Base-by-base conservation (phyloP, 176 grass and related monocot genomes). In the Zoysia japonica region DNA sequence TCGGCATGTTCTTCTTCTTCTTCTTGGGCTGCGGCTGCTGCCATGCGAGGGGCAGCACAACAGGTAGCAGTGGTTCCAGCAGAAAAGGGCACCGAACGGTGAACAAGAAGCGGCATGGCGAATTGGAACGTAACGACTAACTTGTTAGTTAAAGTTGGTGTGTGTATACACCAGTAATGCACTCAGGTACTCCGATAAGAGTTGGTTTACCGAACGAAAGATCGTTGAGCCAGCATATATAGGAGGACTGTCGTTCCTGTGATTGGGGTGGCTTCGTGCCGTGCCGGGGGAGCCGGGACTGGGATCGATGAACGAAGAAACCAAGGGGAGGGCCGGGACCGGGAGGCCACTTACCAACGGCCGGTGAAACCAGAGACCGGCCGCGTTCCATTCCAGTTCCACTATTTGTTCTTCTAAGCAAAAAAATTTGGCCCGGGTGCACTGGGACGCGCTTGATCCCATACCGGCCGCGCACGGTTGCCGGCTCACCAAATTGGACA, bases 61-160 rank as follows among this genome's bases (percentile, higher is more conserved):
- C 51, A 50, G 4, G 1, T 39, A 8, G 41, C 50, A 2, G 14
- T 19, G 7, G 9, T 15, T 0, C n/a, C 7, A 17, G 55, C 10
- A 2, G 45, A 75, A 4, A 69, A 11, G 77, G n/a, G 71, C 13
- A 16, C 60, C 9, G 38, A 8, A 44, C 61, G 36, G 17, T 60
- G 76, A 17, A 72, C 49, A 35, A 75, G 62, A 37, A 75, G 70
- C 14, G 84, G 44, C 84, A 86, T 80, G 17, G 7, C 46, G 1
- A 13, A 51, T 12, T 51, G 59, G 20, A 10, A 16, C 3, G 28
- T 5, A 1, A 39, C 44, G 3, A 45, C 3, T 45, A 45, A 53
- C 11, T 15, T 41, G 36, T 37, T 73, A 14, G 48, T 11, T 65
- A 11, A 11, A 61, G 45, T 8, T 7, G 72, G 4, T 0, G 6